These are phyloP conservation scores for Amoebophrya sp. DNA, from an alignment of 169 alveolate species.

Conservation along the genomic window DNA sequence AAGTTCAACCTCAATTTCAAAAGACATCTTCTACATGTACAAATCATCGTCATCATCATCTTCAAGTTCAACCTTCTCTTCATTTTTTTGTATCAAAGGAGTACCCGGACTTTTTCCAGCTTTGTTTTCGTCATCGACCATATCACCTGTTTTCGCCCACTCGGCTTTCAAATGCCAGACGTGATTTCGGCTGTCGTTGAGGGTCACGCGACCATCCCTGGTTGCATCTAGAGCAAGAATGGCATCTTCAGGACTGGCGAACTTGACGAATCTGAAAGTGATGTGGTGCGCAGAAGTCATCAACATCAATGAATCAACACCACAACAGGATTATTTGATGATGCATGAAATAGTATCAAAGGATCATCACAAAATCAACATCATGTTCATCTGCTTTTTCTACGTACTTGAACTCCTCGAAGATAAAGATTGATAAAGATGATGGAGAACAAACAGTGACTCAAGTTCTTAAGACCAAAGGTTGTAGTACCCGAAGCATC, in stretches of 20 bases:
- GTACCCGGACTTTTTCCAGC: not conserved
- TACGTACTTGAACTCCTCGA: too few species aligned
- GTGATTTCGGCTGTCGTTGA: not conserved
- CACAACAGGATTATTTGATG: too few species aligned
- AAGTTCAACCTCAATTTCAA: not conserved
- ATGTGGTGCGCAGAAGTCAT: too few species aligned
- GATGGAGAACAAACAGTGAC: too few species aligned
- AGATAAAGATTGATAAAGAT: too few species aligned
- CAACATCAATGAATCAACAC: too few species aligned
- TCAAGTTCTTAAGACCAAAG: too few species aligned
- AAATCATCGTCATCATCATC: not conserved
- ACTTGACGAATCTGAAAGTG: not conserved
- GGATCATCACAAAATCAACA: too few species aligned
- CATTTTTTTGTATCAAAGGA: too few species aligned
- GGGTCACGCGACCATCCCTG: not conserved
- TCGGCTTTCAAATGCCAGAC: not conserved
- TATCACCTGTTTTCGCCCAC: not conserved
- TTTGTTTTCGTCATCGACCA: not conserved
- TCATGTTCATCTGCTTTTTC: too few species aligned
- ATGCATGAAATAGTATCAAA: too few species aligned
- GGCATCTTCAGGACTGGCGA: not conserved
- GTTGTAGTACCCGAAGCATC: not conserved
- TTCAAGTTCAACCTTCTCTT: not conserved
- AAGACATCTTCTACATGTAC: not conserved
- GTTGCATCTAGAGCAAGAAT: not conserved